Conservation (phyloP, 2,329 filamentous ascomycete genomes). For the Trichoderma semiorbis region DNA sequence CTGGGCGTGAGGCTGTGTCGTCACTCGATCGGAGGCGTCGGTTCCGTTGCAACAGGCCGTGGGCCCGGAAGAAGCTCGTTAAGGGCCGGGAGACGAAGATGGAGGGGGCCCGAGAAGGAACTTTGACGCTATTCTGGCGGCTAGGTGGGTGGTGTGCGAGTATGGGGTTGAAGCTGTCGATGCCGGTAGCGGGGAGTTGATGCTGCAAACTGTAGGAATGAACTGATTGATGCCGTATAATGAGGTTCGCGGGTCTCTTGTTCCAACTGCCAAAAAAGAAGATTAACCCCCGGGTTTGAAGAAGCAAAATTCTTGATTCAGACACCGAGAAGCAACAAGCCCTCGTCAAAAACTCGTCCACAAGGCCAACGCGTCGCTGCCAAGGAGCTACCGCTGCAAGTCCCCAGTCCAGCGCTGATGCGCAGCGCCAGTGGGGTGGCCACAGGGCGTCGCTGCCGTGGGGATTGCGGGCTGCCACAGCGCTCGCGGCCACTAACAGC, state of each 20-base stretch:
- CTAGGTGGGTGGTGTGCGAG: neutral
- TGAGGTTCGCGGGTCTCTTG: neutral
- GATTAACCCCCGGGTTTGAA: neutral
- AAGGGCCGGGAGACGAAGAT: constrained; percentile 5
- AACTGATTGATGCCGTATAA: neutral
- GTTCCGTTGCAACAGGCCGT: constrained; percentile 4
- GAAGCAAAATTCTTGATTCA: neutral
- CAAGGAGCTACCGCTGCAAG: constrained; percentile 14
- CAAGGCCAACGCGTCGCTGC: neutral
- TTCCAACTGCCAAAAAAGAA: neutral
- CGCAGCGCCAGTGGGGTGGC: neutral
- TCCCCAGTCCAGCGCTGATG: neutral
- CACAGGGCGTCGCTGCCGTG: neutral
- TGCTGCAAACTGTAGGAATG: neutral
- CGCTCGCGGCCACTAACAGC: neutral
- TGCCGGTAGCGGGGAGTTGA: neutral
- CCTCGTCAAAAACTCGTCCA: neutral
- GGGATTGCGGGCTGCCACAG: neutral
- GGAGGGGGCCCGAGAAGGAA: neutral
- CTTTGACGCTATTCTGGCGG: neutral
- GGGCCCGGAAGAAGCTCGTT: constrained; percentile 5
- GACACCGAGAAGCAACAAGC: neutral
- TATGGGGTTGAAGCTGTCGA: neutral
- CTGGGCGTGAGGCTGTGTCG: constrained; percentile 4
- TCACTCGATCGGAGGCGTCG: constrained; percentile 10